Conservation (phyloP, 1,284 basidiomycete genomes). For the Microbotryomycetes sp. region DNA sequence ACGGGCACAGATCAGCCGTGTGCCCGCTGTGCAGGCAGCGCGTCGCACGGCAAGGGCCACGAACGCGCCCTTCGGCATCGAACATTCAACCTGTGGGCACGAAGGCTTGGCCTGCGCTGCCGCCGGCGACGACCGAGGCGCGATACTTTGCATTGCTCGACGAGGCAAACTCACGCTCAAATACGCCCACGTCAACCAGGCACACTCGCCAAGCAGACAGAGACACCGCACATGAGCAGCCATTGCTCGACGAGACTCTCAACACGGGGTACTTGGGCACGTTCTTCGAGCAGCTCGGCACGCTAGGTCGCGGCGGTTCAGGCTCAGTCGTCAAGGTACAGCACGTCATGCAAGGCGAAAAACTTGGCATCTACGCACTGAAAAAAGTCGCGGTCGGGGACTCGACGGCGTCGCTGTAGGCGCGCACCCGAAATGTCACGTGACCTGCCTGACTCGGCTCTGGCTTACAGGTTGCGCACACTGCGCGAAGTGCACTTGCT, state of each 20-base stretch:
- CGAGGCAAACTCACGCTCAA: slow-evolving; percentile 16
- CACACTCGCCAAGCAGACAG: too few species aligned
- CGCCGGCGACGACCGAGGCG: not conserved
- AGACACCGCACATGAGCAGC: not conserved
- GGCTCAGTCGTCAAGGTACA: slow-evolving; percentile 32
- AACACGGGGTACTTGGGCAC: slow-evolving; percentile 31
- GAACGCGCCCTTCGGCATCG: too few species aligned
- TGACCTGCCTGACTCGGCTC: not conserved
- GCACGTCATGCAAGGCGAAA: slow-evolving; percentile 34
- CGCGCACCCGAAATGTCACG: too few species aligned
- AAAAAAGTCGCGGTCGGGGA: slow-evolving; percentile 34
- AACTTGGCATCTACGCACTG: slow-evolving; percentile 33
- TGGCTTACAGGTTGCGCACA: slow-evolving; percentile 11
- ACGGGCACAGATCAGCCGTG: too few species aligned
- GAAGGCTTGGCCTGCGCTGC: too few species aligned
- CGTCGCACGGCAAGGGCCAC: too few species aligned
- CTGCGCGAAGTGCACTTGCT: slow-evolving; percentile 36
- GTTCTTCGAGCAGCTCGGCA: slow-evolving; percentile 32
- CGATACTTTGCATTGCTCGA: slow-evolving; percentile 21
- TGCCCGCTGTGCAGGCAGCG: too few species aligned
- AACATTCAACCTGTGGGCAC: too few species aligned
- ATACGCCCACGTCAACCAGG: slow-evolving; percentile 11
- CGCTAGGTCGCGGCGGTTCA: slow-evolving; percentile 29
- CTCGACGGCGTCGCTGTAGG: slow-evolving; percentile 18
- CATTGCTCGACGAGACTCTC: slow-evolving; percentile 16